These are phyloP conservation scores for Aulographum hederae DNA, from an alignment of 2,329 filamentous ascomycete genomes.

Conservation along the genomic window DNA sequence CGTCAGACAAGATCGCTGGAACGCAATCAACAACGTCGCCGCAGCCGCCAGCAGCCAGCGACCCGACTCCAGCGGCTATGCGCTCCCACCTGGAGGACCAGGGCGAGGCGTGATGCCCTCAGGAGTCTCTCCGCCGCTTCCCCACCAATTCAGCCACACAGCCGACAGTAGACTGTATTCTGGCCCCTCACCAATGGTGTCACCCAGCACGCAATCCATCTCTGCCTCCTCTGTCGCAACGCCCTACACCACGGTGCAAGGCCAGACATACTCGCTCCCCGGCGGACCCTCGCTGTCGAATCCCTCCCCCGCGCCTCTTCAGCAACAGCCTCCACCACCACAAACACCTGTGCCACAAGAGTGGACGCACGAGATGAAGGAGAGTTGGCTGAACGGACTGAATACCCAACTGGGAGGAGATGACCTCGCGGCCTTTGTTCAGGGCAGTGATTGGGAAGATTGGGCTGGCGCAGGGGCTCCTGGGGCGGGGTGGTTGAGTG, in stretches of 20 bases:
- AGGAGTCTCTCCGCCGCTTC: background rate
- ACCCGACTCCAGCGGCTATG: background rate
- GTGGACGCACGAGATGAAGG: conserved; percentile 5
- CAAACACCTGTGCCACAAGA: conserved; percentile 1
- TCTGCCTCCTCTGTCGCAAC: background rate
- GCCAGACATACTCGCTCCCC: background rate
- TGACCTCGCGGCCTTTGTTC: conserved; percentile 21
- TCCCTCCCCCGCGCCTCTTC: background rate
- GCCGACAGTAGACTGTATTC: too few species aligned
- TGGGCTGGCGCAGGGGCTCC: conserved; percentile 9
- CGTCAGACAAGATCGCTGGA: conserved; percentile 17
- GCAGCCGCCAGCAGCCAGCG: conserved; percentile 10
- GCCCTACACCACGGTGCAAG: background rate
- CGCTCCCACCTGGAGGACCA: background rate
- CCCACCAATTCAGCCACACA: background rate
- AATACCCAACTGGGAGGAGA: conserved; percentile 20
- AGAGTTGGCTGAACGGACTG: conserved; percentile 17
- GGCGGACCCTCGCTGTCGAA: background rate
- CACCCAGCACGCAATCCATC: background rate
- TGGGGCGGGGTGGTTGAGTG: conserved; percentile 5
- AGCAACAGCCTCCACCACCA: conserved; percentile 1
- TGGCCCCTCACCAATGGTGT: background rate
- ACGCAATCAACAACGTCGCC: conserved; percentile 18
- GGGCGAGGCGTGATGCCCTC: background rate
- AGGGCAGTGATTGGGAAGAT: conserved; percentile 16